phyloP scores from a whole-genome alignment of 257 asterid genomes.

The Avicennia marina region DNA sequence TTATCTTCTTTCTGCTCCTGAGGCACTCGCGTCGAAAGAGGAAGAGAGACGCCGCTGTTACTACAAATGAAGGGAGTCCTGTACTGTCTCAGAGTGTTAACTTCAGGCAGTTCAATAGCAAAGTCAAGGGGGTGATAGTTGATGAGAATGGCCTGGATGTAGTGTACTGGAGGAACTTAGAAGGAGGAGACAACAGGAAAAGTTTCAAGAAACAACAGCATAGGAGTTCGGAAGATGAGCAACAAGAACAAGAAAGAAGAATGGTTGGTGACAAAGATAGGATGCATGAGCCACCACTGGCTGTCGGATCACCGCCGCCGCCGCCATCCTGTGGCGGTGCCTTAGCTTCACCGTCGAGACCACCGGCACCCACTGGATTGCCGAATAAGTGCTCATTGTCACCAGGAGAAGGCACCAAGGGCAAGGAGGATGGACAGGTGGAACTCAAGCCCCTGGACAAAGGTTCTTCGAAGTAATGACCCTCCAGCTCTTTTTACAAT shows the following conservation, averaged over 20 bases:
- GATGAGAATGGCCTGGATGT: constrained; percentile 91
- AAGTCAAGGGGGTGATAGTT: constrained; percentile 68
- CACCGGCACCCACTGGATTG: too few species aligned
- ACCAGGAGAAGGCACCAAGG: too few species aligned
- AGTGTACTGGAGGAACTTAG: constrained; percentile 66
- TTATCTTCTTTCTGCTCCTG: constrained; percentile 37
- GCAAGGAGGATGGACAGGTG: constrained; percentile 46
- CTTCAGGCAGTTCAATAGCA: constrained; percentile 46
- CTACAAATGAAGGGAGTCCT: constrained; percentile 4
- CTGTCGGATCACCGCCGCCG: too few species aligned
- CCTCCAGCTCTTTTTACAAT: constrained; percentile 1
- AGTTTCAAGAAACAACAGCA: constrained; percentile 45
- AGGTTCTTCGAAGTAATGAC: constrained; percentile 80
- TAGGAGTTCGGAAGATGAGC: constrained; percentile 35
- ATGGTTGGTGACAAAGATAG: too few species aligned
- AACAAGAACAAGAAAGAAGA: constrained; percentile 45
- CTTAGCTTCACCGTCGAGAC: too few species aligned
- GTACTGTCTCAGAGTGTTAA: constrained; percentile 21
- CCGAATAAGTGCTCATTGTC: too few species aligned
- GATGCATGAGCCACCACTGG: constrained; percentile 23
- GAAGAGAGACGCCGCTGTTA: background rate
- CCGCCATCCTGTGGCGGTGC: too few species aligned
- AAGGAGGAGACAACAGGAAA: constrained; percentile 35
- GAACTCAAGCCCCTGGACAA: constrained; percentile 72
- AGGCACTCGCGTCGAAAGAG: constrained; percentile 35